These are phyloP conservation scores for Lasiosphaeris hirsuta DNA, from an alignment of 495 filamentous ascomycete species.

Conservation along the genomic window DNA sequence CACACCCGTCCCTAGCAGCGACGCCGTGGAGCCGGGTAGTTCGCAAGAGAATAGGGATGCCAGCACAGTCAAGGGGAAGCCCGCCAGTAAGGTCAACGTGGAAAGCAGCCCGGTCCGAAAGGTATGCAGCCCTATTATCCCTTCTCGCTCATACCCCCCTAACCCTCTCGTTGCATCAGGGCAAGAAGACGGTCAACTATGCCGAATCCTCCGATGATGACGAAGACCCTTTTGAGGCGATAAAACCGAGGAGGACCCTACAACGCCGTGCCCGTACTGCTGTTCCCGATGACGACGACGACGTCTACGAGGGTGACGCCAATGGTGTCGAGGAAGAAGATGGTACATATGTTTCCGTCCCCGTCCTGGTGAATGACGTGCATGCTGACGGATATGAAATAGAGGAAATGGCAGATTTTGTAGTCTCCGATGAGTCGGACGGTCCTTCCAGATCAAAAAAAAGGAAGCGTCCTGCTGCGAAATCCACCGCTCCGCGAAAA, in stretches of 20 bases:
- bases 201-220: conserved; percentile 63
- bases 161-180: conserved; percentile 34
- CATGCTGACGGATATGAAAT: conserved; percentile 8
- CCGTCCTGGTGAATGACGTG: neutral
- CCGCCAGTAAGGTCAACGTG: conserved; percentile 36
- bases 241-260: conserved; percentile 31
- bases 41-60: conserved; percentile 52
- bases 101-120: conserved; percentile 60
- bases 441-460: conserved; percentile 60
- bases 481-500: conserved; percentile 52
- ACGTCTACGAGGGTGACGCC: conserved; percentile 63
- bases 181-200: conserved; percentile 57
- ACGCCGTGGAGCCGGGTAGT: conserved; percentile 55
- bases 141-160: neutral
- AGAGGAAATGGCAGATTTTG: conserved; percentile 79
- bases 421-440: conserved; percentile 86
- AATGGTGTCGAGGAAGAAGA: conserved; percentile 61
- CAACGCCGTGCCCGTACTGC: conserved; percentile 33
- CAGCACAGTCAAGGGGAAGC: conserved; percentile 43
- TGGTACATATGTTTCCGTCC: conserved; percentile 23
- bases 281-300: conserved; percentile 49
- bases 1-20: conserved; percentile 82
- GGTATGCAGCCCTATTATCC: conserved; percentile 33
- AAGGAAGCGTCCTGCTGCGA: conserved; percentile 59
- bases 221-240: conserved; percentile 52